These are phyloP conservation scores for Protomyces inouyei DNA, from an alignment of 1,139 yeast genomes.

Conservation along the genomic window DNA sequence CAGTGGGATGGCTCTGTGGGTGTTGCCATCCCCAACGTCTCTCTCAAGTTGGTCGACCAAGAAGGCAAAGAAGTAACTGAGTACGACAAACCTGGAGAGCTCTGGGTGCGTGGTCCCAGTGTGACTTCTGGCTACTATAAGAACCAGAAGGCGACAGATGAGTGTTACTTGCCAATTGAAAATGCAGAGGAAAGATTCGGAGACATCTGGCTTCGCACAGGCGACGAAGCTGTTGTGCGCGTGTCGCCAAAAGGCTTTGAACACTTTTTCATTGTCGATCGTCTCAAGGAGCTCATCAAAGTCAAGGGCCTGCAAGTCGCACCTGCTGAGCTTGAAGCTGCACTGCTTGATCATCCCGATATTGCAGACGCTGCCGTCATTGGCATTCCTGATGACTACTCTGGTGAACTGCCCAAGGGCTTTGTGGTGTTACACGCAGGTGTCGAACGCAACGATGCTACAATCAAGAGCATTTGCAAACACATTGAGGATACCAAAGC, in stretches of 20 bases:
- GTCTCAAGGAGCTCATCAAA: constrained; percentile 67
- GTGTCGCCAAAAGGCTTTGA: constrained; percentile 42
- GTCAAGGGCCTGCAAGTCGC: constrained; percentile 71
- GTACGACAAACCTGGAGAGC: constrained; percentile 64
- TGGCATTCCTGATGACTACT: constrained; percentile 39
- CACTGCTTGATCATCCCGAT: constrained; percentile 47
- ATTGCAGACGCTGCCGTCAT: constrained; percentile 42
- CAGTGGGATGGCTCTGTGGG: constrained; percentile 51
- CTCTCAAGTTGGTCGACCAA: constrained; percentile 45
- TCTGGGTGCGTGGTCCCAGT: constrained; percentile 67
- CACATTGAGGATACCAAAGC: constrained; percentile 43
- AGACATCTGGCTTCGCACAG: constrained; percentile 60
- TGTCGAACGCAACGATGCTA: constrained; percentile 28
- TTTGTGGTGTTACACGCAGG: constrained; percentile 37
- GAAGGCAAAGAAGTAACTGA: constrained; percentile 45
- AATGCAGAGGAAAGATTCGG: constrained; percentile 37
- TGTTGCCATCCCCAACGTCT: constrained; percentile 49
- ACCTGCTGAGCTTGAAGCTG: constrained; percentile 71
- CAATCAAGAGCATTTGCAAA: constrained; percentile 31
- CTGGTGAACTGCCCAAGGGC: constrained; percentile 43
- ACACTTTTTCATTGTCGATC: constrained; percentile 54
- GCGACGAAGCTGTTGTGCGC: constrained; percentile 55
- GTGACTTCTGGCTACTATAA: constrained; percentile 56
- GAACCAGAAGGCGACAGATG: constrained; percentile 40
- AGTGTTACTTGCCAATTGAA: constrained; percentile 37